A percentile compares a stretch with the other conserved stretches of the same genome.
phyloP scores from a whole-genome alignment of 2,329 filamentous ascomycete species.

The Monilinia fructigena region DNA sequence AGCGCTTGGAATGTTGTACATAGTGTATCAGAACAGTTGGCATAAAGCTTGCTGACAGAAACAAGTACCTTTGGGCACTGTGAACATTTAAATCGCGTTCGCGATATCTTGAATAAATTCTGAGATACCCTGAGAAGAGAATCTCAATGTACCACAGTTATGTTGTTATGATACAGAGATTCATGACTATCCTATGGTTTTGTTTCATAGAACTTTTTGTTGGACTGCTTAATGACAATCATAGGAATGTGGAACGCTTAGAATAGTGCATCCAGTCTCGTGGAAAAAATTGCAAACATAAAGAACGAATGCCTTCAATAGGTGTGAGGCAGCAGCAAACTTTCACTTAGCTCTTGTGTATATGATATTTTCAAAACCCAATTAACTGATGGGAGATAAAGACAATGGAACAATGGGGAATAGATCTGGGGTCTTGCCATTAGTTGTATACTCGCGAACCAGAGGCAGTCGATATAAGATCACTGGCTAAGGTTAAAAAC shows the following conservation, averaged over 20 bases:
- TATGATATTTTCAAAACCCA: not conserved
- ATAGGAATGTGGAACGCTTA: no score
- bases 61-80: not conserved
- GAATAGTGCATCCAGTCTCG: not conserved
- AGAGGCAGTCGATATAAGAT: not conserved
- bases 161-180: not conserved
- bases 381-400: not conserved
- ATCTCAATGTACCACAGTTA: not conserved
- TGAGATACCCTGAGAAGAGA: not conserved
- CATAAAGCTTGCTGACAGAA: constrained; percentile 18
- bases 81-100: not conserved
- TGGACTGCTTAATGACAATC: not conserved
- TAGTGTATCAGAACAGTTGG: not conserved
- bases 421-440: not conserved
- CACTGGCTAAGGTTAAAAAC: not conserved
- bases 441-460: not conserved
- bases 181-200: not conserved
- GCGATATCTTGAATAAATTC: not conserved
- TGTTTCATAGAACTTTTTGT: not conserved
- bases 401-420: not conserved
- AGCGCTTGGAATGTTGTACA: not conserved
- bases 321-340: not conserved
- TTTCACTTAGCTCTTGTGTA: not conserved
- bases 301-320: not conserved
- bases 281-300: no score